Base-by-base conservation (phyloP, 2,329 filamentous ascomycete genomes). In the Colletotrichum sansevieriae region DNA sequence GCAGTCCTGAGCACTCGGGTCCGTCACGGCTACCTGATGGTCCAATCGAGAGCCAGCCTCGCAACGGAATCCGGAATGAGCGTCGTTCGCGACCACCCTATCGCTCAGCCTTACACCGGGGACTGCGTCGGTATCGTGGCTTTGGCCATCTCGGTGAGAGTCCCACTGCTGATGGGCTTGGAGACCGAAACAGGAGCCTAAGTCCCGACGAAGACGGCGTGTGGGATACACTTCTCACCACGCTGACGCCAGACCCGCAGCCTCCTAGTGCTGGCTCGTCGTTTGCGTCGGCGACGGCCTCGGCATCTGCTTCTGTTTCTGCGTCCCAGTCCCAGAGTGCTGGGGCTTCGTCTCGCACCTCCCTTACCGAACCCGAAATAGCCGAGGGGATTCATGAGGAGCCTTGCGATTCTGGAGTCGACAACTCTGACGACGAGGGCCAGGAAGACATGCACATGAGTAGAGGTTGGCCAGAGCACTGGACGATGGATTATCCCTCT, bases 141-240 rank as follows among this genome's bases (percentile, higher is more conserved):
- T 37, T 43, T 39, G 66, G 62, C 18, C 63, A 65, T 29, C 12
- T 52, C n/a, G 63, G 18, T 5, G 65, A 68, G 15, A 33, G 39
- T 5, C 20, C 65, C 20, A 62, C 49, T 55, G 68, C 91, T 1
- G 91, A 97, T 78, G 94, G 94, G 4, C 86, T 97, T 15, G 94
- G 94, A 43, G 94, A 97, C 79, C 91, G 94, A 67, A 88, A 93
- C 71, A 89, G 94, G 73, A 97, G 94, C 78, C 81, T 93, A n/a
- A 94, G 91, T 75, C 91, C 91, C 1, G 91, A 91, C 62, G 84
- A 83, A 44, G 86, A 88, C 71, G 84, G 86, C 57, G 84, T 84
- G 1, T 98, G 95, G 95, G 91, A 95, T 68, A 93, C 90, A 3
- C 88, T 98, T 61, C 83, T 94, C 65, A 91, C 87, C 7, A 97